phyloP scores from a whole-genome alignment of 345 rosid genomes.

The Euphorbia pulcherrima region DNA sequence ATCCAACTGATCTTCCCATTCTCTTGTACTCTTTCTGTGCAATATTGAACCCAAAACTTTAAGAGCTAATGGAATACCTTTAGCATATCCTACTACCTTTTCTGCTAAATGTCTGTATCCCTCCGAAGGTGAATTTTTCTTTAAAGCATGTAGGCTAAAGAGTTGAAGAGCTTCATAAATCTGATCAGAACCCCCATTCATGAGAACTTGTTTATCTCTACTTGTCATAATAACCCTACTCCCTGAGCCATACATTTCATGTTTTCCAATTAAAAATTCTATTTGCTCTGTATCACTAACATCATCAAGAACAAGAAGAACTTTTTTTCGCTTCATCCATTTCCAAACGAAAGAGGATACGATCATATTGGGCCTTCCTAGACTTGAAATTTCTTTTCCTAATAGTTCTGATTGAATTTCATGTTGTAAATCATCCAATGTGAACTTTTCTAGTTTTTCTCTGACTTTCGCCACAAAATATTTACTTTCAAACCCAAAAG shows the following conservation, averaged over 20 bases:
- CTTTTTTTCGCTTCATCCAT: neutral
- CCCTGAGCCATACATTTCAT: neutral
- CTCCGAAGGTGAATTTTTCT: neutral
- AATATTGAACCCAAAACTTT: slow-evolving; percentile 9
- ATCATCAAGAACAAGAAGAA: slow-evolving; percentile 6
- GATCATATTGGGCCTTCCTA: neutral
- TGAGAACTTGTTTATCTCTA: slow-evolving; percentile 3
- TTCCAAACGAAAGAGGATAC: neutral
- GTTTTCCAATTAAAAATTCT: neutral
- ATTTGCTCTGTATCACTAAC: neutral
- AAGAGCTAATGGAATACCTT: slow-evolving; percentile 15
- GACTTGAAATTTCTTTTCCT: neutral
- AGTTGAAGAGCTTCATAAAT: slow-evolving; percentile 5
- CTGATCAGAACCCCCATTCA: neutral
- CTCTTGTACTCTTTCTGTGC: neutral
- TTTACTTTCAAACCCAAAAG: neutral
- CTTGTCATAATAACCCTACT: slow-evolving; percentile 12
- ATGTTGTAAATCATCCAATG: neutral
- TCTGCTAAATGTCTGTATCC: neutral
- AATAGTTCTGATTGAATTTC: neutral
- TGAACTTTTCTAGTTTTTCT: neutral
- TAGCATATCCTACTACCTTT: neutral
- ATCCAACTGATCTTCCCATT: neutral
- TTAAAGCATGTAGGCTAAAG: slow-evolving; percentile 8
- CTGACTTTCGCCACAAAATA: slow-evolving; percentile 1